These are phyloP conservation scores for Dictyostelium brefeldianum DNA, from an alignment of 78 protist species.

Conservation along the genomic window DNA sequence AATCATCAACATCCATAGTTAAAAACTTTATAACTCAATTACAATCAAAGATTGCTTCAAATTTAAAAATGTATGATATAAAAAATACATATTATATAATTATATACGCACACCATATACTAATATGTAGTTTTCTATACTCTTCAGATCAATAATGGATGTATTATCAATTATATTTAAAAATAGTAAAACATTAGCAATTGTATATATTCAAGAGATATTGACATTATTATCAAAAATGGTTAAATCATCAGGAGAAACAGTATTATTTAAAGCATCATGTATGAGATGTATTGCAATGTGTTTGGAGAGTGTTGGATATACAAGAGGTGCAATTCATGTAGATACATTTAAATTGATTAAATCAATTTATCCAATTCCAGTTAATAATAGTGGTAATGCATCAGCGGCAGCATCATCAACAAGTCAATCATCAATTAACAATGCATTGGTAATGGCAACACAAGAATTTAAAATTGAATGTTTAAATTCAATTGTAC, in stretches of 20 bases:
- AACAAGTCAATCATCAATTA: neutral
- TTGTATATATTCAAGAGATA: slow-evolving; percentile 45
- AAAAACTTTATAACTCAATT: slow-evolving; percentile 33
- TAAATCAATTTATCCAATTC: slow-evolving; percentile 25
- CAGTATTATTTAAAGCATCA: slow-evolving; percentile 15
- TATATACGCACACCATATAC: neutral
- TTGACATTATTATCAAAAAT: slow-evolving; percentile 16
- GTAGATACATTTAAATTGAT: slow-evolving; percentile 59
- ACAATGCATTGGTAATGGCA: neutral
- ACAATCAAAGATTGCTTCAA: slow-evolving; percentile 17
- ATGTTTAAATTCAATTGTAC: slow-evolving; percentile 17
- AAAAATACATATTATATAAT: neutral
- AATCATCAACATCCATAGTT: slow-evolving; percentile 37
- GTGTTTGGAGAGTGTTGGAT: slow-evolving; percentile 26
- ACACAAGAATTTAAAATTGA: slow-evolving; percentile 37
- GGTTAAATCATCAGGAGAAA: slow-evolving; percentile 15
- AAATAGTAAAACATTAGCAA: slow-evolving; percentile 60
- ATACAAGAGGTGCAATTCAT: slow-evolving; percentile 28
- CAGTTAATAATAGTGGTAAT: neutral
- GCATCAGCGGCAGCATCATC: neutral
- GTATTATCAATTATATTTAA: slow-evolving; percentile 61
- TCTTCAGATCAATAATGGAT: slow-evolving; percentile 56
- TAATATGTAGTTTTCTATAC: neutral
- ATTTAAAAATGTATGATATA: slow-evolving; percentile 38
- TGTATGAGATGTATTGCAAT: slow-evolving; percentile 26